These are phyloP conservation scores for Serendipita sp. DNA, from an alignment of 768 basidiomycete species.

Conservation along the genomic window DNA sequence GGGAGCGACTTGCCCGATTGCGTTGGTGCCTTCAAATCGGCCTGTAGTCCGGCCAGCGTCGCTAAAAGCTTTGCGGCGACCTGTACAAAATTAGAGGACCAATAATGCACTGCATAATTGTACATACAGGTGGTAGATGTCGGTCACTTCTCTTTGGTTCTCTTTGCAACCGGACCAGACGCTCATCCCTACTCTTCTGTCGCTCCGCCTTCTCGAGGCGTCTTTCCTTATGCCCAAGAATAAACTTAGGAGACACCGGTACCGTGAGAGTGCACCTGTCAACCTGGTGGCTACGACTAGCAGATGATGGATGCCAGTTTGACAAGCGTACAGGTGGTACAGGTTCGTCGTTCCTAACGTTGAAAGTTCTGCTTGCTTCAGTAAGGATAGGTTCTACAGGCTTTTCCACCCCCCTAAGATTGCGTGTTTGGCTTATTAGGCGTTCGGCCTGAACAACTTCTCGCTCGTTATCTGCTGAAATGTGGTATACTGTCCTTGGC, in stretches of 20 bases:
- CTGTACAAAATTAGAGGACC: not conserved
- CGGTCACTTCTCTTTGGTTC: not conserved
- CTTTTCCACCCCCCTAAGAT: too few species aligned
- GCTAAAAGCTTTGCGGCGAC: not conserved
- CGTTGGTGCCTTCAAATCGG: not conserved
- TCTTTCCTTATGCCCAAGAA: not conserved
- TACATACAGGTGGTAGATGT: not conserved
- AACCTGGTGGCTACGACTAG: not conserved
- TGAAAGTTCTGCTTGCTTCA: too few species aligned
- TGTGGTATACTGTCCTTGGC: too few species aligned
- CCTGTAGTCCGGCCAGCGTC: not conserved
- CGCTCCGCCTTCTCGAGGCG: not conserved
- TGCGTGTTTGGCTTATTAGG: too few species aligned
- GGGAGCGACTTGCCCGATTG: not conserved
- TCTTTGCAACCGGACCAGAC: not conserved
- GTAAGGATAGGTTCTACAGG: too few species aligned
- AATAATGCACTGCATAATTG: not conserved
- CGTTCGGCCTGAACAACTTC: too few species aligned
- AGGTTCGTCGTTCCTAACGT: too few species aligned
- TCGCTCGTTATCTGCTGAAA: too few species aligned
- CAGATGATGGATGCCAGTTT: too few species aligned
- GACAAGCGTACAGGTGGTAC: too few species aligned
- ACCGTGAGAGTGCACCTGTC: not conserved
- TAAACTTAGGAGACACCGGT: not conserved
- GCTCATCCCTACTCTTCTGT: not conserved